A percentile compares a stretch with the other conserved stretches of the same genome.
Evolutionary conservation across 768 basidiomycete genomes (phyloP).

Genomic region (Obba rivulosa): DNA sequence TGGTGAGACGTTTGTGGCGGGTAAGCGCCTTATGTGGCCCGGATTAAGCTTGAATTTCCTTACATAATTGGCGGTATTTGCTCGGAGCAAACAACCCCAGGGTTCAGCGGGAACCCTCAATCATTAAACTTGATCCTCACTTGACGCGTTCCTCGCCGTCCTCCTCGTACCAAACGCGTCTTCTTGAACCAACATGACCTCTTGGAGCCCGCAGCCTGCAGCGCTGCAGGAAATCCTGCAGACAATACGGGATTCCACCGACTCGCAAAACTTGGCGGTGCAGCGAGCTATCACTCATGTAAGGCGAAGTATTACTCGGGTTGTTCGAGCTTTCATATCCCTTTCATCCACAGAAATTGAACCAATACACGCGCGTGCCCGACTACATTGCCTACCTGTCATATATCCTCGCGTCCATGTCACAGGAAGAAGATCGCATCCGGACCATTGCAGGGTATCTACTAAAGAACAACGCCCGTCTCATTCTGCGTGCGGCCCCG

Average conservation of each 20-base stretch:
- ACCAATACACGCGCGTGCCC: constrained; percentile 78
- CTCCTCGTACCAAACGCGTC: constrained; percentile 7
- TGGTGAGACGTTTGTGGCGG: too few species aligned
- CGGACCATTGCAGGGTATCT: constrained; percentile 94
- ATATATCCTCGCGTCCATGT: constrained; percentile 79
- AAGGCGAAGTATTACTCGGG: constrained; percentile 22
- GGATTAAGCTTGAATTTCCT: neutral
- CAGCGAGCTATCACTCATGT: constrained; percentile 85
- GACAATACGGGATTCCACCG: constrained; percentile 88
- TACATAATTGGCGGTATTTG: constrained; percentile 5
- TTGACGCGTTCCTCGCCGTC: constrained; percentile 8
- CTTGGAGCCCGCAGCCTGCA: constrained; percentile 80
- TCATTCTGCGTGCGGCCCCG: constrained; percentile 62
- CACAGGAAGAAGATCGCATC: constrained; percentile 85
- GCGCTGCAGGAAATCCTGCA: constrained; percentile 89
- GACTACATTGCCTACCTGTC: constrained; percentile 96
- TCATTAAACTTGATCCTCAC: neutral
- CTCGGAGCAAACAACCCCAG: constrained; percentile 1
- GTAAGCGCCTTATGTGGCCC: too few species aligned
- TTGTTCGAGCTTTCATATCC: constrained; percentile 10
- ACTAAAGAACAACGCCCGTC: constrained; percentile 90
- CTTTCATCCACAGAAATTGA: constrained; percentile 62
- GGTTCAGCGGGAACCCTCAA: neutral
- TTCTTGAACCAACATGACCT: constrained; percentile 34
- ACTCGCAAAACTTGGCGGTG: constrained; percentile 58